Base-by-base conservation (phyloP, 495 filamentous ascomycete species). In the Penicillium pulvis region DNA sequence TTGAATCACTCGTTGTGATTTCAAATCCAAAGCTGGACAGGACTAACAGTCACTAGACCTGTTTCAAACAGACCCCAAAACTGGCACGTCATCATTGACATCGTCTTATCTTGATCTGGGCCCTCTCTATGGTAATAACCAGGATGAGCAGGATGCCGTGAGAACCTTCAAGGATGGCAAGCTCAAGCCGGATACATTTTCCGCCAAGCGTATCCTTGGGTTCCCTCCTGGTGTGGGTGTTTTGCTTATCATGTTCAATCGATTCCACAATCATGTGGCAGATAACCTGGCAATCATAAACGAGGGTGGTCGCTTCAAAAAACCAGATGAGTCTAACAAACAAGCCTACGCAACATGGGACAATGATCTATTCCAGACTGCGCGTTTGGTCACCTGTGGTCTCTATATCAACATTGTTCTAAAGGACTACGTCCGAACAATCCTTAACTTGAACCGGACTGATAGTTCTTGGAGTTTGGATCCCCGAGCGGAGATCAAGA, bases 101-200 rank as follows among this genome's bases (percentile, higher is more conserved):
- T 94, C 90, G 1, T 92, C 90, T 0, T 97, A 93, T 63, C 77
- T 97, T 16, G 92, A 97, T 59, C 79, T 97, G 12, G 81, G 87
- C 2, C 92, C 92, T 0, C 81, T 97, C 3, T 97, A 97, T 66
- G 92, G 92, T 23, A 93, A 87, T 68, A 91, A 87, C 59, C 80
- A 88, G 66, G 75, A 81, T 2, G 89, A 92, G 69, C 92, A 95
- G 66, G 76, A 90, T 60, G 72, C 73, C 8, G 85, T 97, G 60
- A 81, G 92, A 49, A 91, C 90, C 0, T 90, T 91, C 71, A 84
- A 87, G 66, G 87, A 92, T 61, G 92, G 92, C 51, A 91, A 83
- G 69, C 76, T 97, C 51, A 96, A 96, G 75, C 83, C 90, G 2
- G 92, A 97, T 64, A 83, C 80, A 55, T 97, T 91, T 56, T 85